Base-by-base conservation (phyloP, 164 flowering plant genomes). In the Liriodendron chinense region DNA sequence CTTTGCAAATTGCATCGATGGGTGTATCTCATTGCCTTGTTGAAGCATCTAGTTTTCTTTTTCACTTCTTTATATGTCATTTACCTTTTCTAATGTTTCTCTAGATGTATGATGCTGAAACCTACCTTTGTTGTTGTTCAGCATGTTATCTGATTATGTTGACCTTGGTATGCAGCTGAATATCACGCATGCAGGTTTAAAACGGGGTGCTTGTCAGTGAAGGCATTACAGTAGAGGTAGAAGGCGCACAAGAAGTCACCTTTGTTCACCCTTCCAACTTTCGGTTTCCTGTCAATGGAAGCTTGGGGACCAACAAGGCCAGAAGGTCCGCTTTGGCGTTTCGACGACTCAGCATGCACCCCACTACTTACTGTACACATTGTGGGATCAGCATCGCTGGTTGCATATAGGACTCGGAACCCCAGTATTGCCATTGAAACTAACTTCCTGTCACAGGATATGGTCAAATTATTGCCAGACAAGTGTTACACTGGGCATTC, bases 151-250 rank as follows among this genome's bases (percentile, higher is more conserved):
- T 53, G 59, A 53, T 53, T 67, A 9, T 26, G 8, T 28, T 1
- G 9, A 16, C 69, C 4, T 67, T 78, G 24, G 26, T 57, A 7
- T 78, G 73, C 90, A 89, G 97, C 26, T 76, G 78, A 89, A 89
- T 75, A 61, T 64, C 21, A 83, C 91, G 2, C 81, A 77, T 49
- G 65, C 77, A 76, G 93, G 92, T 65, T 79, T 91, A 71, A 88
- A 83, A 72, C 84, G 88, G 26, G 26, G 22, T 93, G 47, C 84
- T 84, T 74, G 94, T 91, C 65, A 83, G 91, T 63, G 90, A 93
- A 86, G 97, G 95, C 76, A 89, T 90, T 53, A 82, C 86, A 7
- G 78, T 90, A 18, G 83, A 84, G 82, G 84, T 92, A 1, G 70
- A 72, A 61, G 80, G 84, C 47, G 93, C 93, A 50, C 80, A 75